phyloP scores from a whole-genome alignment of 495 filamentous ascomycete species.

The Letharia lupina region DNA sequence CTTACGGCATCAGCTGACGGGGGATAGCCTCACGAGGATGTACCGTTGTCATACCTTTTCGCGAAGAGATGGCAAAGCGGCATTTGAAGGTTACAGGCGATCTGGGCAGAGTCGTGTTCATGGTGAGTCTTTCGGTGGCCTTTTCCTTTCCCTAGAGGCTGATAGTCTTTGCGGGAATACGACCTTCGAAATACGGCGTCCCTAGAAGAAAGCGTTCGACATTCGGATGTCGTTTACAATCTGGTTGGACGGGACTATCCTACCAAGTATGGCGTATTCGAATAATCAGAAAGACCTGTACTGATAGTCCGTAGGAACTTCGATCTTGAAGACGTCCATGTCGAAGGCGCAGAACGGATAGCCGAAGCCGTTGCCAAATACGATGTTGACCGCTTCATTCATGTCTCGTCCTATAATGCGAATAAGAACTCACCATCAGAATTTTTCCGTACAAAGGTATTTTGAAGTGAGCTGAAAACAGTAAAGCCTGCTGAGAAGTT shows the following conservation, averaged over 20 bases:
- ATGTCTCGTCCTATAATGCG: conserved; percentile 93
- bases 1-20: conserved; percentile 30
- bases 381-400: conserved; percentile 93
- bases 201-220: conserved; percentile 91
- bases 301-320: conserved; percentile 66
- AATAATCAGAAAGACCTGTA: conserved; percentile 1
- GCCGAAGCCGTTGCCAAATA: conserved; percentile 96
- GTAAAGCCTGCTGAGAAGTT: conserved; percentile 18
- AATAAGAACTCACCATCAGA: conserved; percentile 70
- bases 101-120: conserved; percentile 78
- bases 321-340: conserved; percentile 80
- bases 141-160: neutral
- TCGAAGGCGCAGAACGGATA: conserved; percentile 92
- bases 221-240: conserved; percentile 97
- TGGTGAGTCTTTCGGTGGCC: conserved; percentile 42
- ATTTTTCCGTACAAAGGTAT: conserved; percentile 83
- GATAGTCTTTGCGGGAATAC: conserved; percentile 57
- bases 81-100: conserved; percentile 94
- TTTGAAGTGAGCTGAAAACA: conserved; percentile 10
- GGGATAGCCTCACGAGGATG: conserved; percentile 75
- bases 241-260: conserved; percentile 87
- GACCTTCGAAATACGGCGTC: conserved; percentile 92
- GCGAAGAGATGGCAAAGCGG: conserved; percentile 95
- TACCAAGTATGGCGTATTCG: conserved; percentile 64
- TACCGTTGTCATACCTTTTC: conserved; percentile 85